Evolutionary conservation across 2,329 filamentous ascomycete species (phyloP), one percentile per base, ranked within the genome.

Genomic region (Colletotrichum lupini): DNA sequence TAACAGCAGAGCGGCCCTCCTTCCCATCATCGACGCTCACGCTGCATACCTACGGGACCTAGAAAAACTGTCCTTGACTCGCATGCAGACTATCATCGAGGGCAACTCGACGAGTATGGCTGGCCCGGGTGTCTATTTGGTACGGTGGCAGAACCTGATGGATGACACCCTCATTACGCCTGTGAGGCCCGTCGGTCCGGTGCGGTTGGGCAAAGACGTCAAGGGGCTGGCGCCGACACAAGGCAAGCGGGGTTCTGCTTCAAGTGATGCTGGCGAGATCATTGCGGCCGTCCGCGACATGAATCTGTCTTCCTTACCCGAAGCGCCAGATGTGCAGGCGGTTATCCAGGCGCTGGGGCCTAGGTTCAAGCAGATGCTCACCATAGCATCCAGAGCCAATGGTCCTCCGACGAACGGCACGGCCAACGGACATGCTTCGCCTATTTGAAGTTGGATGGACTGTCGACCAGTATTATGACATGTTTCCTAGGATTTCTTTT

Each of bases 81-180:
- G 89, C 2, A 87, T 93, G 73, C 87, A 90, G 66, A 81, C 82
- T 1, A 87, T 94, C 28, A 84, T 94, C 57, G 85, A 86, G 67
- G 78, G 78, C 1, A 74, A 78, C 5, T 77, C 78, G 58, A 68
- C 66, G 42, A 76, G 63, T 55, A 75, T 88, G 66, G 86, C 86
- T 28, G 93, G 93, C 0, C 93, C 94, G 0, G 94, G 94, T 1
- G 89, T 93, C 59, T 95, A 93, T 78, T 87, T 95, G 28, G 87
- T 89, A 1, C 88, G 91, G 62, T 95, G 94, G 93, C 92, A 95
- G 79, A 85, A 88, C 1, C 84, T 95, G 7, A 84, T 95, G 3
- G 92, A 95, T 78, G 84, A 87, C n/a, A 94, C 93, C 0, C 80
- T 87, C 58, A 91, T 95, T 74, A 93, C 92, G 1, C 92, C 94